Percentiles rank a stretch among this genome's conserved stretches.
Evolutionary conservation across 2,329 filamentous ascomycete species (phyloP).

Genomic region (Colletotrichum somersetense): DNA sequence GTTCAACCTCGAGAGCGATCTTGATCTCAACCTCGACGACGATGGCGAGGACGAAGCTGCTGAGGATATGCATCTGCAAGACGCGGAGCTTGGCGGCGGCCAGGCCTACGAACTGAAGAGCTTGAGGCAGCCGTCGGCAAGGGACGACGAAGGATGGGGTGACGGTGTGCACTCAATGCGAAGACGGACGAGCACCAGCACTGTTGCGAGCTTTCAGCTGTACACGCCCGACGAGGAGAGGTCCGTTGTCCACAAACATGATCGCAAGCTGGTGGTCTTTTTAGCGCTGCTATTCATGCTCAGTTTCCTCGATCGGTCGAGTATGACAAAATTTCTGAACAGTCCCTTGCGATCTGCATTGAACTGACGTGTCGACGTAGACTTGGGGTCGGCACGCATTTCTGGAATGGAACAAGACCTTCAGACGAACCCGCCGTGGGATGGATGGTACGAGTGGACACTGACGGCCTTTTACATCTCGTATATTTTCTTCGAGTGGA

Average conservation of each 20-base stretch:
- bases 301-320: constrained; percentile 87
- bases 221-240: constrained; percentile 78
- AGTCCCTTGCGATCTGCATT: background rate
- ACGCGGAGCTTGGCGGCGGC: constrained; percentile 47
- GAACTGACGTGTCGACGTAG: constrained; percentile 49
- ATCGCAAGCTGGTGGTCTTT: constrained; percentile 82
- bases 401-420: constrained; percentile 74
- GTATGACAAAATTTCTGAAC: constrained; percentile 59
- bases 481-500: constrained; percentile 75
- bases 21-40: constrained; percentile 45
- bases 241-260: constrained; percentile 79
- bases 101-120: constrained; percentile 52
- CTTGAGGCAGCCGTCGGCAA: constrained; percentile 6
- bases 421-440: constrained; percentile 59
- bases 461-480: constrained; percentile 72
- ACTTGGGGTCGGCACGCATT: constrained; percentile 73
- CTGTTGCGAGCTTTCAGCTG: constrained; percentile 54
- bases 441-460: constrained; percentile 70
- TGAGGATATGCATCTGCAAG: constrained; percentile 45
- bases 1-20: constrained; percentile 52
- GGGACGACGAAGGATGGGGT: constrained; percentile 48
- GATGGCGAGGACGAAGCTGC: constrained; percentile 44
- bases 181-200: constrained; percentile 48
- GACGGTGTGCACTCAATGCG: constrained; percentile 47
- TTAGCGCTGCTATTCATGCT: constrained; percentile 86